Evolutionary conservation across 2,329 filamentous ascomycete genomes (phyloP).

Genomic region (Colletotrichum sp.): DNA sequence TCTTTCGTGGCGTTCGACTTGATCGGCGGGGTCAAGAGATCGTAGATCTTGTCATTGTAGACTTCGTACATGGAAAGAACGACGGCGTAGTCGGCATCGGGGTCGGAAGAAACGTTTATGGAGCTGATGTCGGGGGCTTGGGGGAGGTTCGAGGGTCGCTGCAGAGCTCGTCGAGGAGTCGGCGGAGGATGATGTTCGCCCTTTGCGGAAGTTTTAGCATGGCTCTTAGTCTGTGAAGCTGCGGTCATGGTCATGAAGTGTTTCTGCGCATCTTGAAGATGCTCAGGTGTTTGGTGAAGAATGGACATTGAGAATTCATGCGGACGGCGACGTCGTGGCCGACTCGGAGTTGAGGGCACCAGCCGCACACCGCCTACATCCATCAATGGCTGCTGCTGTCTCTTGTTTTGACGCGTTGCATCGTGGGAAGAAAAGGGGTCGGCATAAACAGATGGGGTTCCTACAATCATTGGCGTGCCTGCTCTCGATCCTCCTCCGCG

Average conservation of each 20-base stretch:
- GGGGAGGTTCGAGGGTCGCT: slow-evolving; percentile 74
- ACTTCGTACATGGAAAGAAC: slow-evolving; percentile 98
- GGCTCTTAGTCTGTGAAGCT: slow-evolving; percentile 40
- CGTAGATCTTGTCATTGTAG: slow-evolving; percentile 97
- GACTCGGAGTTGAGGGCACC: slow-evolving; percentile 32
- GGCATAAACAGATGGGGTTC: slow-evolving; percentile 37
- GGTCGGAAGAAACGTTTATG: slow-evolving; percentile 70
- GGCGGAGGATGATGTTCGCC: slow-evolving; percentile 57
- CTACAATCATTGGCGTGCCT: slow-evolving; percentile 72
- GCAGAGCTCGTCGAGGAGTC: slow-evolving; percentile 66
- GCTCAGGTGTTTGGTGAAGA: neutral
- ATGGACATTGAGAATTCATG: neutral
- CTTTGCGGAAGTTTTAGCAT: slow-evolving; percentile 54
- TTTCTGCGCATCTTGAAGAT: neutral
- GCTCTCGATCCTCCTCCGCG: slow-evolving; percentile 68
- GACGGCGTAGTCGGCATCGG: slow-evolving; percentile 80
- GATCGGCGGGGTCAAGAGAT: slow-evolving; percentile 74
- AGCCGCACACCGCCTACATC: slow-evolving; percentile 52
- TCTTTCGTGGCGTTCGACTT: slow-evolving; percentile 70
- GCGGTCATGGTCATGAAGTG: slow-evolving; percentile 35
- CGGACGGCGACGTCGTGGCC: neutral
- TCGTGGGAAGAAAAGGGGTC: slow-evolving; percentile 12
- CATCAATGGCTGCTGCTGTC: slow-evolving; percentile 28
- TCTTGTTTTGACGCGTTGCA: slow-evolving; percentile 18
- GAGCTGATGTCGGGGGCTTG: slow-evolving; percentile 76